Conservation (phyloP, 225 moss, liverwort and hornwort genomes). For the Sphagnum tenellum region DNA sequence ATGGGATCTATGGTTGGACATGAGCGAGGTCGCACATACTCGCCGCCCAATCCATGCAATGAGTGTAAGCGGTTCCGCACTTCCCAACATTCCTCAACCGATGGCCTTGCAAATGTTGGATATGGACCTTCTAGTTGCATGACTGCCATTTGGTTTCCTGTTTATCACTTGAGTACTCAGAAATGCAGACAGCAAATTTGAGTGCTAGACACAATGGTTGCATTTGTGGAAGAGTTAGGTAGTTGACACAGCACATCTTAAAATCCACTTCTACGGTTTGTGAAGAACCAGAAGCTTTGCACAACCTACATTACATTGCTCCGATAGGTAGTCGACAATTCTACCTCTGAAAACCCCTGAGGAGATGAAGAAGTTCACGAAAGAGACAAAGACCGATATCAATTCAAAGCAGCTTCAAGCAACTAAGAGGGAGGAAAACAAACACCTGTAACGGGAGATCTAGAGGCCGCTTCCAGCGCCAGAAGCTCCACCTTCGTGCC, state of each 20-base stretch:
- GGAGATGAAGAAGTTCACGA: too few species aligned
- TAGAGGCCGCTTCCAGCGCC: too few species aligned
- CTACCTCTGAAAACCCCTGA: too few species aligned
- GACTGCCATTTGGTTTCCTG: conserved; percentile 33
- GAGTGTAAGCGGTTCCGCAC: conserved; percentile 45
- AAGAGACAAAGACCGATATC: too few species aligned
- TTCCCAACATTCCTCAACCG: conserved; percentile 66
- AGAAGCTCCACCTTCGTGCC: too few species aligned
- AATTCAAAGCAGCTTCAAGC: too few species aligned
- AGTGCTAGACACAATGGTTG: background rate
- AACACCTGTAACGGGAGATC: too few species aligned
- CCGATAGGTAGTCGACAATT: too few species aligned
- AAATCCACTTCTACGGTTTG: background rate
- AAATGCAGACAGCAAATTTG: background rate
- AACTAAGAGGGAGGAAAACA: too few species aligned
- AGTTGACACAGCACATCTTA: background rate
- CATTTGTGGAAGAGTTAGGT: background rate
- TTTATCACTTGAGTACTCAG: conserved; percentile 5
- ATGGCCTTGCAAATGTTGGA: conserved; percentile 55
- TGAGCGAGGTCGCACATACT: conserved; percentile 23
- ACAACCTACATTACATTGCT: too few species aligned
- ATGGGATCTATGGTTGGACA: conserved; percentile 50
- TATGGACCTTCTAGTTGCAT: conserved; percentile 50
- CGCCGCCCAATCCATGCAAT: conserved; percentile 31
- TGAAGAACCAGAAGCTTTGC: too few species aligned